These are phyloP conservation scores for Neurospora sp. DNA, from an alignment of 2,329 filamentous ascomycete species.

Conservation along the genomic window DNA sequence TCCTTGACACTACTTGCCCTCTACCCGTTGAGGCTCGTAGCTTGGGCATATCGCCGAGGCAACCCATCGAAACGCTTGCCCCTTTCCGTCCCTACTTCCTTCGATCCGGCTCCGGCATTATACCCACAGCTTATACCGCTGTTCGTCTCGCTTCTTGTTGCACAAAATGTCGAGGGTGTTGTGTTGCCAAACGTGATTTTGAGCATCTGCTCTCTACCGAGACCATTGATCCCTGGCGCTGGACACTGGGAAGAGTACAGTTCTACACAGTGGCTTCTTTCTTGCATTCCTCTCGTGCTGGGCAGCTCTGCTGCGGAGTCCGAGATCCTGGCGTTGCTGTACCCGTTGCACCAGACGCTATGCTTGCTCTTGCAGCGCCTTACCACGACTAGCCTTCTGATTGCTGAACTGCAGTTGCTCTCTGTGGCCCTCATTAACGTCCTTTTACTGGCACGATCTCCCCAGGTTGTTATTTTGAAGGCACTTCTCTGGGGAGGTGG, in stretches of 20 bases:
- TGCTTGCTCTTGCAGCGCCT: constrained; percentile 66
- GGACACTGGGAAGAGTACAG: constrained; percentile 49
- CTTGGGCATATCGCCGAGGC: constrained; percentile 35
- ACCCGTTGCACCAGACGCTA: constrained; percentile 74
- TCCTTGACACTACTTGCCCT: constrained; percentile 33
- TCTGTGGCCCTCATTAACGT: constrained; percentile 77
- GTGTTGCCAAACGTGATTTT: constrained; percentile 77
- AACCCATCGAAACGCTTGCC: constrained; percentile 29
- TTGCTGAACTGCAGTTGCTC: constrained; percentile 79
- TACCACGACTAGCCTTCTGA: constrained; percentile 79
- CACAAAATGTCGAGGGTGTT: constrained; percentile 47
- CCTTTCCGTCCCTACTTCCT: constrained; percentile 57
- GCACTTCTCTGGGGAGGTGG: constrained; percentile 80
- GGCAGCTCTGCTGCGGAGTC: constrained; percentile 7
- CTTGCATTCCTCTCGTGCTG: constrained; percentile 57
- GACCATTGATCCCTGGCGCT: constrained; percentile 58
- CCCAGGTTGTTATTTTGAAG: constrained; percentile 79
- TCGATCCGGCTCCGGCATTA: constrained; percentile 84
- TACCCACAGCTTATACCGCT: constrained; percentile 74
- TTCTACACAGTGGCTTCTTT: constrained; percentile 68
- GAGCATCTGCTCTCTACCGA: constrained; percentile 66
- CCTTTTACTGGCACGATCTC: constrained; percentile 65
- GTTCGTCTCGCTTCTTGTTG: constrained; percentile 66
- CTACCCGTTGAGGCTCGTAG: constrained; percentile 52
- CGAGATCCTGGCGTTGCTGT: constrained; percentile 39